Base-by-base conservation (phyloP, 768 basidiomycete species). In the Termitomyces sp. region DNA sequence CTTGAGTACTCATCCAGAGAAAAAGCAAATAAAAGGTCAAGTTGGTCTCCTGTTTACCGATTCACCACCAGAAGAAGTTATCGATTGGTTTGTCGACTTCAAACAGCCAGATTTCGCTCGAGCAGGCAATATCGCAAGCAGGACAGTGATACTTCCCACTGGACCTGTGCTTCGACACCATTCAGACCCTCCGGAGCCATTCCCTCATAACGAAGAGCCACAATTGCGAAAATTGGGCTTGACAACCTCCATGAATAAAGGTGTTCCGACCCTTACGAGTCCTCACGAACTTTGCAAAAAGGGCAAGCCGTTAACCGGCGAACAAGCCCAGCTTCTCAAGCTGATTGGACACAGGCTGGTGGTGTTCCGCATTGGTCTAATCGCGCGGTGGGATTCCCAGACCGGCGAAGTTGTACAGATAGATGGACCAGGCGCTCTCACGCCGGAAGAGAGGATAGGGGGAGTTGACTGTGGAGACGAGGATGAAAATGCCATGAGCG, bases 151-250 rank as follows among this genome's bases (percentile, higher is more conserved):
- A 32, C 76, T 99, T 17, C 89, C 94, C 16, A 81, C 73, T 57
- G 95, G 95, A 35, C 92, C 96, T 21, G 83, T 98, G 54, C 82
- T 94, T 86, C 81, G 84, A 59, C 80, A 79, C 42, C 79, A 89
- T 67, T 87, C 89, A 3, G 86, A 89, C 60, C 89, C 88, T 0
- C 83, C 88, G 39, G 88, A 94, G 62, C 89, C 92, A 2, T 95
- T 98, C 71, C 94, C 97, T 37, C 94, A 98, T 70, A 94, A 94
- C 64, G 94, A 98, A 75, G 97, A 99, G 60, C 94, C 95, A 21
- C 96, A 98, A 68, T 79, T 99, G 52, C 85, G 97, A 54, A 91
- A 91, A 70, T 81, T 98, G 35, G 97, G 97, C 8, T 74, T 99
- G 32, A 77, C 84, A 50, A 98, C 95, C 17, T 81, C 78, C 30